Percentiles rank a stretch among this genome's conserved stretches.
phyloP scores from a whole-genome alignment of 176 grass and related monocot species.

The Pontederia crassipes region DNA sequence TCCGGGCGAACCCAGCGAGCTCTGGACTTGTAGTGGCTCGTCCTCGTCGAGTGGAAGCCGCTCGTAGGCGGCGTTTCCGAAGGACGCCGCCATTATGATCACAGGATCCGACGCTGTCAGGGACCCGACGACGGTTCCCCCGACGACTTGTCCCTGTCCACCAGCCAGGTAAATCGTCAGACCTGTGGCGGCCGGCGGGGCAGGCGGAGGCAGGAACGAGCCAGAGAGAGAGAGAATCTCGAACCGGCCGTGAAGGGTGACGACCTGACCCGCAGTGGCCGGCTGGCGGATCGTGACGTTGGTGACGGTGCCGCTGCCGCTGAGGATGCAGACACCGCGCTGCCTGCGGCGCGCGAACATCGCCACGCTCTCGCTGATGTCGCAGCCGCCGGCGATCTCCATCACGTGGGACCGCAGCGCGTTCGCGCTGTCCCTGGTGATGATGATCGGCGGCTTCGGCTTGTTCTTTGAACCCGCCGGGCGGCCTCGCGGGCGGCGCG shows the following conservation, averaged over 20 bases:
- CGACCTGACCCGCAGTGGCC: constrained; percentile 10
- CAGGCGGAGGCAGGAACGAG: constrained; percentile 74
- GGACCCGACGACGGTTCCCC: constrained; percentile 50
- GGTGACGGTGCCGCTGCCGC: constrained; percentile 53
- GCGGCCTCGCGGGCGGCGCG: constrained; percentile 59
- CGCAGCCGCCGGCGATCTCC: constrained; percentile 79
- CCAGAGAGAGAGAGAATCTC: constrained; percentile 90
- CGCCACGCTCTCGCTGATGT: constrained; percentile 67
- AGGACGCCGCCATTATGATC: constrained; percentile 80
- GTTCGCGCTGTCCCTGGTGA: constrained; percentile 81
- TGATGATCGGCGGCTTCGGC: constrained; percentile 91
- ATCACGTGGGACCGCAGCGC: constrained; percentile 81
- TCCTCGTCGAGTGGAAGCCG: constrained; percentile 80
- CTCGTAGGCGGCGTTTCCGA: constrained; percentile 93
- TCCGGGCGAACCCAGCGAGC: no score
- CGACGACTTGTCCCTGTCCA: constrained; percentile 67
- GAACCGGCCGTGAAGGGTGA: constrained; percentile 56
- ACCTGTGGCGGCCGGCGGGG: constrained; percentile 51
- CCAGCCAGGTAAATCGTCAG: constrained; percentile 86
- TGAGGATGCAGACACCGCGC: constrained; percentile 77
- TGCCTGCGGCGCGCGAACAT: constrained; percentile 64
- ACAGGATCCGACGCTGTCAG: constrained; percentile 68
- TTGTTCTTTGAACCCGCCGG: constrained; percentile 96
- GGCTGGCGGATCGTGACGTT: constrained; percentile 70
- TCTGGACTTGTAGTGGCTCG: constrained; percentile 27